Conservation (phyloP, 2,329 filamentous ascomycete genomes). For the Colletotrichum spaethianum region DNA sequence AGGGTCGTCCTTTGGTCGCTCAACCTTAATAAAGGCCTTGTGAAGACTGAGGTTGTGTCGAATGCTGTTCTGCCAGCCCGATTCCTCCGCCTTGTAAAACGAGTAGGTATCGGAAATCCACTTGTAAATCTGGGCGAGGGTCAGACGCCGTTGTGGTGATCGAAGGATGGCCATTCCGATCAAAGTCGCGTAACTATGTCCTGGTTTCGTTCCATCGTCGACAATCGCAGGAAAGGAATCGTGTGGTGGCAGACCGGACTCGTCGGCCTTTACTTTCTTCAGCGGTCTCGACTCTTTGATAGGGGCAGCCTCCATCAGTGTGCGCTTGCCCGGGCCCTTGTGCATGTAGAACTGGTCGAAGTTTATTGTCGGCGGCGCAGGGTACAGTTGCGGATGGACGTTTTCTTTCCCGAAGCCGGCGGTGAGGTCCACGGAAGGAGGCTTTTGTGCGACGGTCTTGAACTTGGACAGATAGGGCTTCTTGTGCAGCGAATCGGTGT, state of each 20-base stretch:
- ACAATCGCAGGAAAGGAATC: conserved; percentile 85
- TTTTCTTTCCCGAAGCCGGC: conserved; percentile 69
- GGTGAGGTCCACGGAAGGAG: conserved; percentile 57
- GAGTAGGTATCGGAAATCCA: conserved; percentile 98
- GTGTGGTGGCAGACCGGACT: conserved; percentile 73
- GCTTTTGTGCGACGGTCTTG: conserved; percentile 70
- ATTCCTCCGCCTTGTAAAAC: conserved; percentile 87
- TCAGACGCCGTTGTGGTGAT: conserved; percentile 85
- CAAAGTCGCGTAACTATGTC: conserved; percentile 92
- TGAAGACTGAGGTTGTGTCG: conserved; percentile 97
- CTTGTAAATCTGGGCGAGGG: conserved; percentile 96
- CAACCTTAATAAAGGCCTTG: conserved; percentile 96
- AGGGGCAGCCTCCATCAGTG: conserved; percentile 79
- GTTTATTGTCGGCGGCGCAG: conserved; percentile 62
- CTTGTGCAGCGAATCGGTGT: conserved; percentile 79
- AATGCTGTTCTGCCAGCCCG: conserved; percentile 99
- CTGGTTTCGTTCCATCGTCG: conserved; percentile 91
- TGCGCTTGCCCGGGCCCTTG: conserved; percentile 70
- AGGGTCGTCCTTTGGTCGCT: conserved; percentile 95
- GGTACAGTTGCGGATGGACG: conserved; percentile 64
- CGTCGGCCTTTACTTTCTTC: conserved; percentile 79
- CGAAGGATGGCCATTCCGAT: conserved; percentile 98
- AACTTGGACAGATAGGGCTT: conserved; percentile 73
- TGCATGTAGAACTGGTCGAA: conserved; percentile 66
- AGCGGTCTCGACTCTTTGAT: conserved; percentile 76